Evolutionary conservation across 1,284 basidiomycete genomes (phyloP).

Genomic region (Caloboletus firmus): DNA sequence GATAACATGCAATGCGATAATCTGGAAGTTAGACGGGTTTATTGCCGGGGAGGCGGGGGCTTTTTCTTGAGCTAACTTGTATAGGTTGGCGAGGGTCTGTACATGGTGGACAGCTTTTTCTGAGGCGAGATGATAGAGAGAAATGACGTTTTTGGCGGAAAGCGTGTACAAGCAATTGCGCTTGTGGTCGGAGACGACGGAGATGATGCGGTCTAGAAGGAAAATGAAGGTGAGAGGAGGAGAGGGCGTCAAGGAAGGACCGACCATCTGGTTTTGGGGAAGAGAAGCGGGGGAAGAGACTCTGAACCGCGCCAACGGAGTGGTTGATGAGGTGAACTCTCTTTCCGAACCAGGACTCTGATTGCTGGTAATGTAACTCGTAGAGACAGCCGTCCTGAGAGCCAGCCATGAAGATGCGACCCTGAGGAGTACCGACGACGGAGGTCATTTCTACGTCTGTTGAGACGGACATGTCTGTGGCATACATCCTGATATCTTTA

Average conservation of each 20-base stretch:
- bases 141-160: conserved; percentile 67
- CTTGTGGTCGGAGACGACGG: conserved; percentile 63
- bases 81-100: conserved; percentile 67
- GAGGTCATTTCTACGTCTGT: conserved; percentile 85
- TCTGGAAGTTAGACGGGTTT: conserved; percentile 64
- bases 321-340: conserved; percentile 81
- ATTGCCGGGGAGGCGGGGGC: conserved; percentile 71
- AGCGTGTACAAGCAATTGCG: conserved; percentile 77
- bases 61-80: conserved; percentile 72
- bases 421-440: conserved; percentile 76
- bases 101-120: conserved; percentile 66
- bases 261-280: conserved; percentile 61
- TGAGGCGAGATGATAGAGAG: conserved; percentile 59
- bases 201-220: conserved; percentile 62
- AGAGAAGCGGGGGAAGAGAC: conserved; percentile 67
- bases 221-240: conserved; percentile 6
- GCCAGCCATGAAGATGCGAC: conserved; percentile 91
- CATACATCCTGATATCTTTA: conserved; percentile 85
- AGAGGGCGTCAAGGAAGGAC: conserved; percentile 9
- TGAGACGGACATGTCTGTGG: conserved; percentile 80
- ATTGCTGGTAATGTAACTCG: conserved; percentile 91
- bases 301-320: conserved; percentile 72
- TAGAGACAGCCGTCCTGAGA: conserved; percentile 87
- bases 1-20: conserved; percentile 65
- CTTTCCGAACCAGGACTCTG: conserved; percentile 92